Conservation (phyloP, 23 red algal genomes). For the Agarophyton chilense region DNA sequence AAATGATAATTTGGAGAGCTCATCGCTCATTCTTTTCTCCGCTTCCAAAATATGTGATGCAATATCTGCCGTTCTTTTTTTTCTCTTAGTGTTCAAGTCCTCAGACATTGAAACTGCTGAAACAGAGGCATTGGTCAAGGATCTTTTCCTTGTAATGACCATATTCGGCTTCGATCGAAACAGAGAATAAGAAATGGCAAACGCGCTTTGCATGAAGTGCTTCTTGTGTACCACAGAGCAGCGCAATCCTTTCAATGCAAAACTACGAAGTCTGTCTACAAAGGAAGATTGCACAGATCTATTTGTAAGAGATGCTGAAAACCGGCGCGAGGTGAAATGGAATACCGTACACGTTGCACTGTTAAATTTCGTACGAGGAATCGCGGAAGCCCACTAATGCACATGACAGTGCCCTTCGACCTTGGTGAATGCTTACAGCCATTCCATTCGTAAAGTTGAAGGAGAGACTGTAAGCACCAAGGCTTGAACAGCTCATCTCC, state of each 20-base stretch:
- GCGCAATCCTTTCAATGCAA: background rate
- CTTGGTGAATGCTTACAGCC: no score
- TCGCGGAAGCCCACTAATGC: no score
- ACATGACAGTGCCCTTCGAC: no score
- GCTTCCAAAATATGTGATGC: conserved; percentile 43
- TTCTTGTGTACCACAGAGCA: background rate
- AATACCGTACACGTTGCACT: no score
- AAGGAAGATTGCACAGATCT: no score
- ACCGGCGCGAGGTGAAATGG: no score
- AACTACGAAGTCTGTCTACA: no score
- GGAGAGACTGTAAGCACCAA: no score
- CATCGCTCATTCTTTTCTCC: conserved; percentile 54
- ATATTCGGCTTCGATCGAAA: background rate
- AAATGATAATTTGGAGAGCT: conserved; percentile 34
- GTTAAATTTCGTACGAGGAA: no score
- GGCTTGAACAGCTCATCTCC: no score
- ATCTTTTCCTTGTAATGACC: background rate
- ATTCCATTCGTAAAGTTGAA: no score
- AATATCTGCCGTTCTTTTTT: background rate
- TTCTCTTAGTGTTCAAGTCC: background rate
- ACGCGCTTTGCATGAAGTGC: background rate
- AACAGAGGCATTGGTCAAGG: background rate
- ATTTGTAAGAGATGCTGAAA: no score
- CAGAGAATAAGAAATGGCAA: background rate
- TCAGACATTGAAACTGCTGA: background rate